These are phyloP conservation scores for Orobanche coerulescens DNA, from an alignment of 257 asterid species.

Conservation along the genomic window DNA sequence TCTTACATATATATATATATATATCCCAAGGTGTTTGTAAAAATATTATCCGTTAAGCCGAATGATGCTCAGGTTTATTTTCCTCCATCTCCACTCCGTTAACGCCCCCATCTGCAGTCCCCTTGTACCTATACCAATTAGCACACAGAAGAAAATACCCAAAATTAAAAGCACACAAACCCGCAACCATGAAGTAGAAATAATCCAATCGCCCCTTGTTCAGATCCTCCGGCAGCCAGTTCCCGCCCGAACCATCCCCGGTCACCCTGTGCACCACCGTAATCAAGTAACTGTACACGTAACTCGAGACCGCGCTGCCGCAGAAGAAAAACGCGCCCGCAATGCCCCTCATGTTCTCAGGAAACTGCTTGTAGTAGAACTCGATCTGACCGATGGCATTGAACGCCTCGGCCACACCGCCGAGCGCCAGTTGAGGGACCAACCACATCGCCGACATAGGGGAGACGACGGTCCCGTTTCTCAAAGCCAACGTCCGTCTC, in stretches of 20 bases:
- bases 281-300: conserved; percentile 37
- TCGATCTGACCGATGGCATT: conserved; percentile 51
- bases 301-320: conserved; percentile 41
- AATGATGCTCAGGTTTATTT: conserved; percentile 25
- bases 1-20: no score
- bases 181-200: conserved; percentile 51
- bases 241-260: conserved; percentile 26
- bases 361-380: conserved; percentile 58
- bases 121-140: conserved; percentile 65
- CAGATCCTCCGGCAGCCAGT: conserved; percentile 78
- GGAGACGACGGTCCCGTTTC: conserved; percentile 24
- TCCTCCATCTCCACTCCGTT: conserved; percentile 33
- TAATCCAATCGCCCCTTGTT: conserved; percentile 68
- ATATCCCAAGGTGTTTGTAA: no score
- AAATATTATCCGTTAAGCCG: conserved; percentile 24
- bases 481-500: conserved; percentile 30
- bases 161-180: conserved; percentile 36
- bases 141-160: conserved; percentile 51
- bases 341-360: conserved; percentile 74
- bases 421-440: conserved; percentile 51
- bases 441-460: conserved; percentile 55
- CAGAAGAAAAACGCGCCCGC: conserved; percentile 52
- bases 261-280: conserved; percentile 41
- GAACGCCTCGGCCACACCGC: conserved; percentile 60
- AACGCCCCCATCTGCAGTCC: conserved; percentile 20